Evolutionary conservation across 495 filamentous ascomycete genomes (phyloP).

Genomic region (Neurospora sp.): DNA sequence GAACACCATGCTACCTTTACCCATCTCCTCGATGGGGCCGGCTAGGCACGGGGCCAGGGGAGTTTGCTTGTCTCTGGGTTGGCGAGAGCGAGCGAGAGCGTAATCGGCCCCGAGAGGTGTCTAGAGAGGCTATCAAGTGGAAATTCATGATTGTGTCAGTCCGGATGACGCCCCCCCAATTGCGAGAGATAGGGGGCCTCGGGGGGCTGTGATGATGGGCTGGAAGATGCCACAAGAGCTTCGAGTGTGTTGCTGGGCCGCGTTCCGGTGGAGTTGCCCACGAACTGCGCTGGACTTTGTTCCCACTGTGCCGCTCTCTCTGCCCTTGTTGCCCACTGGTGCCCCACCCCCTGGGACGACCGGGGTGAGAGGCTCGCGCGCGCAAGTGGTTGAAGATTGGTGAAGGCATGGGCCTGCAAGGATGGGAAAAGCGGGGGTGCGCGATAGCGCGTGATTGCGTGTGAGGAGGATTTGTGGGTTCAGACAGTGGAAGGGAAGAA

Average conservation of each 20-base stretch:
- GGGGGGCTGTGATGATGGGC: not conserved
- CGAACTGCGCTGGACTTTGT: constrained; percentile 3
- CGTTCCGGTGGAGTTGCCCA: constrained; percentile 5
- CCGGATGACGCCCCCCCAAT: not conserved
- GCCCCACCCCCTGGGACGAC: constrained; percentile 12
- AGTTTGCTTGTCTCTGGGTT: not conserved
- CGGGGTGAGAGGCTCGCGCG: constrained; percentile 11
- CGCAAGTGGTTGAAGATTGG: constrained; percentile 14
- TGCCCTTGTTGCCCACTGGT: not conserved
- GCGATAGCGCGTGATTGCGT: constrained; percentile 29
- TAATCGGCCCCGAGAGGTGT: not conserved
- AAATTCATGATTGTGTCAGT: not conserved
- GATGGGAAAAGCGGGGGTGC: constrained; percentile 25
- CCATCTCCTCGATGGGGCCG: not conserved
- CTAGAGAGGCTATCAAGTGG: not conserved
- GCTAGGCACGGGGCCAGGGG: not conserved
- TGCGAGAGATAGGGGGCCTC: not conserved
- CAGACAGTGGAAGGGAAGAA: constrained; percentile 2
- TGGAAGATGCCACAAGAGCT: constrained; percentile 1
- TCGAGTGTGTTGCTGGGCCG: not conserved
- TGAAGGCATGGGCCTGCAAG: constrained; percentile 14
- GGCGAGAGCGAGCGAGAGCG: not conserved
- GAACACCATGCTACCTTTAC: not conserved
- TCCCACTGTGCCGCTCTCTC: constrained; percentile 11
- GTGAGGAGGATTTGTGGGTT: constrained; percentile 21